phyloP scores from a whole-genome alignment of 306 rosid genomes.

The Quercus berberidifolia region DNA sequence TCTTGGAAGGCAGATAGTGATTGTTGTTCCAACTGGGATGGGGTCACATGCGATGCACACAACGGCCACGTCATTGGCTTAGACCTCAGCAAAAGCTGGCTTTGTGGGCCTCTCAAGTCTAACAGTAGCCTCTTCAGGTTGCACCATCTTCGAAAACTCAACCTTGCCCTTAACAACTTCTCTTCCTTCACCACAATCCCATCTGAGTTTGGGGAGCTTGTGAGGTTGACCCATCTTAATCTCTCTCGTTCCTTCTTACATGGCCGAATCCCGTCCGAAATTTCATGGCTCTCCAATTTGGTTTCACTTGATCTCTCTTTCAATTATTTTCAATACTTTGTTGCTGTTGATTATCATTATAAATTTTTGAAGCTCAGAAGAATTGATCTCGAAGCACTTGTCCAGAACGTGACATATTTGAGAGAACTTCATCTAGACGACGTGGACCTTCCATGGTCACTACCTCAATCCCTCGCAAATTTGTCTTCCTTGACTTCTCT shows the following conservation, averaged over 20 bases:
- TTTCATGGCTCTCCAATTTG: neutral
- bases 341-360: fast-evolving
- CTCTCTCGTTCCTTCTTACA: neutral
- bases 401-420: too few species aligned
- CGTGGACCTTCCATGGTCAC: fast-evolving
- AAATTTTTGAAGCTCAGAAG: too few species aligned
- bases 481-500: too few species aligned
- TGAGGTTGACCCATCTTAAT: conserved; percentile 7
- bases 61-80: conserved; percentile 13
- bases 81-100: conserved; percentile 6
- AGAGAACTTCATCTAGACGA: too few species aligned
- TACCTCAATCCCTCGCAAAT: too few species aligned
- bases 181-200: neutral
- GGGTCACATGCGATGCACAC: neutral
- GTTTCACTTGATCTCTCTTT: too few species aligned
- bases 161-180: conserved; percentile 17
- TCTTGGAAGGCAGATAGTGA: conserved; percentile 11
- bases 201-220: conserved; percentile 8
- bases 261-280: too few species aligned
- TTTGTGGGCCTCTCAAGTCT: conserved; percentile 3
- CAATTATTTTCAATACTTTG: too few species aligned
- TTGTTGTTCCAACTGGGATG: conserved; percentile 20
- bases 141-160: conserved; percentile 15
- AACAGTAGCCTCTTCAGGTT: conserved; percentile 17
- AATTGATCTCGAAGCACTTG: too few species aligned